A percentile compares a stretch with the other conserved stretches of the same genome.
These are phyloP conservation scores for Stemphylium beticola DNA, from an alignment of 2,329 filamentous ascomycete genomes.

Conservation along the genomic window DNA sequence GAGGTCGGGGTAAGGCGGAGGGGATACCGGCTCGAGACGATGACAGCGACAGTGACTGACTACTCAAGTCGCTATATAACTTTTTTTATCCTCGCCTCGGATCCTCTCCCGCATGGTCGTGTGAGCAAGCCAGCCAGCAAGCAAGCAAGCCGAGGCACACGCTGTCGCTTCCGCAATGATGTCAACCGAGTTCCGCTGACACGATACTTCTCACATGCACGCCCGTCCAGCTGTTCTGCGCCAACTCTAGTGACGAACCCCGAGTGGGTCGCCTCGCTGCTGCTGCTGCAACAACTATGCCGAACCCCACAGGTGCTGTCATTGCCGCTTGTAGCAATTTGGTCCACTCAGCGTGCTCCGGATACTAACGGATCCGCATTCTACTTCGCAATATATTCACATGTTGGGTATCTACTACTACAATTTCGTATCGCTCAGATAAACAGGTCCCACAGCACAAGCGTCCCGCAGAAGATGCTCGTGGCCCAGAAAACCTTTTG, in stretches of 20 bases:
- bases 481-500: conserved; percentile 57
- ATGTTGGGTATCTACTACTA: conserved; percentile 14
- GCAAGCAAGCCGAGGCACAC: conserved; percentile 36
- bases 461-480: conserved; percentile 52
- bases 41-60: conserved; percentile 14
- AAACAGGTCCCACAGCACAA: conserved; percentile 58
- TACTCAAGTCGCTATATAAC: conserved; percentile 23
- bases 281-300: conserved; percentile 11
- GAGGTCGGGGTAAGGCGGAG: conserved; percentile 19
- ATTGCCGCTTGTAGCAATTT: conserved; percentile 27
- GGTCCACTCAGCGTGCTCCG: conserved; percentile 16
- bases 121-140: conserved; percentile 24
- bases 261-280: conserved; percentile 21
- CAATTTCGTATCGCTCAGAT: conserved; percentile 46
- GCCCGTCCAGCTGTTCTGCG: conserved; percentile 1
- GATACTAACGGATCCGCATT: conserved; percentile 11
- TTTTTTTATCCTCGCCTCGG: conserved; percentile 3
- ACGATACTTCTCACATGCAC: conserved; percentile 32
- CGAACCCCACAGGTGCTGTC: conserved; percentile 18
- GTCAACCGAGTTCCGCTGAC: conserved; percentile 15
- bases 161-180: conserved; percentile 21
- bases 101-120: conserved; percentile 12
- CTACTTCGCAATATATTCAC: conserved; percentile 6
- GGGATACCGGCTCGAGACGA: conserved; percentile 9
- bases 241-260: conserved; percentile 1